A percentile compares a stretch with the other conserved stretches of the same genome.
phyloP scores from a whole-genome alignment of 495 filamentous ascomycete species.

The Podospora comata region DNA sequence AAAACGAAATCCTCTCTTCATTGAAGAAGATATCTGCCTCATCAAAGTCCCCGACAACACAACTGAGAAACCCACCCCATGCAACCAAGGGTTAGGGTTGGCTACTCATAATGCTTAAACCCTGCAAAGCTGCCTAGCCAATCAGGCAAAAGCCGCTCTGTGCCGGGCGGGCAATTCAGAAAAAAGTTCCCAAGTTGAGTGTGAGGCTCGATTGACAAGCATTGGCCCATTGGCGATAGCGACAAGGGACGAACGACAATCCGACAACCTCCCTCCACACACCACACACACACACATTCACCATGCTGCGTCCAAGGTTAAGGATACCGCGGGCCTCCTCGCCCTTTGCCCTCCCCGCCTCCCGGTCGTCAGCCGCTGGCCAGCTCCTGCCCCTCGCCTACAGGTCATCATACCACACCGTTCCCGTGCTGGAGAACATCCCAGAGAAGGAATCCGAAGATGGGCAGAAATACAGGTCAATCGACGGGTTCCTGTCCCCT shows the following conservation, averaged over 20 bases:
- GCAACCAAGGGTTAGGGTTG: slow-evolving; percentile 18
- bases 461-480: neutral
- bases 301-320: slow-evolving; percentile 47
- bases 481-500: slow-evolving; percentile 56
- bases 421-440: slow-evolving; percentile 57
- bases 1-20: too few species aligned
- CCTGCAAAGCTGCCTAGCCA: slow-evolving; percentile 16
- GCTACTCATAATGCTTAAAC: slow-evolving; percentile 19
- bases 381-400: slow-evolving; percentile 20
- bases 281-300: slow-evolving; percentile 18
- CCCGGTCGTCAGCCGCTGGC: slow-evolving; percentile 23
- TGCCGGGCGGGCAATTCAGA: slow-evolving; percentile 2
- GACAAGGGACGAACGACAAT: slow-evolving; percentile 2
- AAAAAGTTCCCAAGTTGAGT: slow-evolving; percentile 20
- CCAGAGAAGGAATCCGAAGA: slow-evolving; percentile 41
- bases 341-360: slow-evolving; percentile 17
- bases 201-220: neutral
- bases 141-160: neutral
- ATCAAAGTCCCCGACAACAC: too few species aligned
- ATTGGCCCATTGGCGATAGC: slow-evolving; percentile 11
- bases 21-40: too few species aligned
- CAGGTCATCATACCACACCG: slow-evolving; percentile 43
- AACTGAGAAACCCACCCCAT: too few species aligned
- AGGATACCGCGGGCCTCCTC: slow-evolving; percentile 36
- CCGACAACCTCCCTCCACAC: slow-evolving; percentile 1